Base-by-base conservation (phyloP, 148 eudicot genomes). In the Heliamphora exappendiculata region DNA sequence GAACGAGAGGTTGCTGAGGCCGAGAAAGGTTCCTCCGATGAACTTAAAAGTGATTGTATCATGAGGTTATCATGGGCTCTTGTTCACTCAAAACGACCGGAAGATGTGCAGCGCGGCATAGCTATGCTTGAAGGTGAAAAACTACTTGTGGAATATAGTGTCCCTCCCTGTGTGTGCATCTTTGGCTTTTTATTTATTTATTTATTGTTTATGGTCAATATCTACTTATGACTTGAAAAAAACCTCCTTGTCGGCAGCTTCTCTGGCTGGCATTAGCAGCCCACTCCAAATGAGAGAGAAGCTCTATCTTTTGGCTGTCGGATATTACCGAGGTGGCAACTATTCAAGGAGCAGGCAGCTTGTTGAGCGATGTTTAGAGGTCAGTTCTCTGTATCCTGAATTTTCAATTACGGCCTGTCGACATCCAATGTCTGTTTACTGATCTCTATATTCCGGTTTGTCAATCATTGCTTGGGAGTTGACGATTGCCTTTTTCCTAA, bases 261-360 rank as follows among this genome's bases (percentile, higher is more conserved):
- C 91, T 51, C 77, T 88, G 34, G 85, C 80, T 37, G 80, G 83
- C 75, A 65, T 80, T 59, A 75, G 71, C 62, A 74, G 87, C 70
- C 88, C 90, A 49, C 76, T 88, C 79, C 80, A 84, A 49, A 67
- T 54, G 84, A 80, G 91, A 73, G 91, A 88, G 82, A 84, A 75
- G 51, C 76, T 81, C 1, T 86, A 88, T 82, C 80, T 88, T 63
- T 89, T 88, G 12, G 91, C 84, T 76, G 88, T 88, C 55, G 91
- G 89, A 1, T 86, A 84, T 49, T 88, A 82, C 74, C 80, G 91
- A 73, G 84, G 89, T 22, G 88, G 86, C 29, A 87, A 88, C 36
- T 86, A 80, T 80, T 69, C 81, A 44, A 84, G 78, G 82, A 88
- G 91, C 57, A 80, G 91, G 78, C 86, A 84, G 76, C 87, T 86